These are phyloP conservation scores for Iberis pinnata DNA, from an alignment of 345 rosid genomes.

Conservation along the genomic window DNA sequence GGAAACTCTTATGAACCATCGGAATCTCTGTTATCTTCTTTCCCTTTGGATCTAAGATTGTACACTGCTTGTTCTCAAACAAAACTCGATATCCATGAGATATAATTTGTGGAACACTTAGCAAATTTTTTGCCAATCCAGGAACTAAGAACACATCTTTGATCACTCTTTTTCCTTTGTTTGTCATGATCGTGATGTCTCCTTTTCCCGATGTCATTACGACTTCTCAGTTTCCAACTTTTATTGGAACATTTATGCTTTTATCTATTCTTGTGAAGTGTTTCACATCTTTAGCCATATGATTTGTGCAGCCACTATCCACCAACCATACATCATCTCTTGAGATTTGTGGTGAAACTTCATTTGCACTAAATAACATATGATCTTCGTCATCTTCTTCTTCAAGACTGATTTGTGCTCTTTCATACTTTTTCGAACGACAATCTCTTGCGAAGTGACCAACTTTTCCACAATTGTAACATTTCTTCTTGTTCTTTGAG, in stretches of 20 bases:
- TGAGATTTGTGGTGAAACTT: no score
- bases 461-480: no score
- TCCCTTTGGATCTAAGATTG: not conserved
- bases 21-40: not conserved
- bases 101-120: not conserved
- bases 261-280: not conserved
- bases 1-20: not conserved
- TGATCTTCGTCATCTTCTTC: no score
- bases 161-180: not conserved
- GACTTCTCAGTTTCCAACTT: not conserved
- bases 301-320: not conserved
- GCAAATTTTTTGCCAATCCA: not conserved
- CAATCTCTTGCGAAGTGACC: no score
- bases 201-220: not conserved
- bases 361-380: no score
- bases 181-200: not conserved
- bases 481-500: no score
- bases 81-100: not conserved
- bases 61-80: not conserved
- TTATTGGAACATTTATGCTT: not conserved
- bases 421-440: no score
- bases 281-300: not conserved
- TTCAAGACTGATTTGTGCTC: no score
- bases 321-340: no score
- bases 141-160: not conserved